Evolutionary conservation across 164 flowering plant species (phyloP).

Genomic region (Kingdonia uniflora): DNA sequence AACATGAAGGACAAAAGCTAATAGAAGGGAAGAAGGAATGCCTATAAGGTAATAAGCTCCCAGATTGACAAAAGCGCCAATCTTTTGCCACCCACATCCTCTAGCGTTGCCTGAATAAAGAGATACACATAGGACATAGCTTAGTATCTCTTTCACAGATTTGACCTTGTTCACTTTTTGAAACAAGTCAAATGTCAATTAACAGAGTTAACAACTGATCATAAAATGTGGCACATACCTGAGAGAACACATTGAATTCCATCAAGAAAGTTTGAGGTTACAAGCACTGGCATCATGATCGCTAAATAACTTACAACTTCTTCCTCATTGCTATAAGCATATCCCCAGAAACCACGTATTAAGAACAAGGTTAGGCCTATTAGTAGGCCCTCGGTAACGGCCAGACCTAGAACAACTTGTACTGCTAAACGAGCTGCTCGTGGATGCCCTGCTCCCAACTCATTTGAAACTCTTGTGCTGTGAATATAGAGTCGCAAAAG

Average conservation of each 20-base stretch:
- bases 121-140: neutral
- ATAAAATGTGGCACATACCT: conserved; percentile 28
- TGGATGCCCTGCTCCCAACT: conserved; percentile 69
- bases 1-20: conserved; percentile 50
- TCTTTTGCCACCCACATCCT: conserved; percentile 90
- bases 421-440: conserved; percentile 51
- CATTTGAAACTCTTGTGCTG: conserved; percentile 82
- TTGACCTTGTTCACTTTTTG: too few relatives aligned
- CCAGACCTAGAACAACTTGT: conserved; percentile 32
- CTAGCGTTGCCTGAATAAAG: conserved; percentile 42
- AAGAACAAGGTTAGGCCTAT: conserved; percentile 35
- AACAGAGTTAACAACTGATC: too few relatives aligned
- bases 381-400: conserved; percentile 30
- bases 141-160: too few relatives aligned
- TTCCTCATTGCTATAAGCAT: conserved; percentile 54
- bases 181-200: too few relatives aligned
- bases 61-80: conserved; percentile 60
- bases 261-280: conserved; percentile 52
- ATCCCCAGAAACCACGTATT: conserved; percentile 51
- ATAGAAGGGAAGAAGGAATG: conserved; percentile 43
- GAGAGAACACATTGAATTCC: conserved; percentile 69
- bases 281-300: conserved; percentile 62
- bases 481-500: neutral
- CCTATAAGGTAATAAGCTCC: conserved; percentile 71
- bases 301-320: conserved; percentile 55